phyloP scores from a whole-genome alignment of 371 early-diverging fungal species.

The Mortierella sp. region DNA sequence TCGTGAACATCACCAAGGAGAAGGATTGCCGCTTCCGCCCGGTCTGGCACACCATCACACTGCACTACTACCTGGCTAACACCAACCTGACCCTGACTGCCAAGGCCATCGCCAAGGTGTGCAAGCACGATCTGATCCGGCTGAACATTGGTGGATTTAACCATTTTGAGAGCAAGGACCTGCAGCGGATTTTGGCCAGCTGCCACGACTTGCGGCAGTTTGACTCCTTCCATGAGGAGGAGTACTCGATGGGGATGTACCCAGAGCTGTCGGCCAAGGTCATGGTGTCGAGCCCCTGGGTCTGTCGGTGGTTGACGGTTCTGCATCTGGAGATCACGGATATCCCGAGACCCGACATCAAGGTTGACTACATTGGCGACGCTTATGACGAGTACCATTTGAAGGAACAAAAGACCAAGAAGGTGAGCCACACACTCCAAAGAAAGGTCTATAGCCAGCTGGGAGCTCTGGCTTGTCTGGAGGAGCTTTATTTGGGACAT shows the following conservation, averaged over 20 bases:
- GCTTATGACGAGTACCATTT: too few relatives aligned
- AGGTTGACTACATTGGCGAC: neutral
- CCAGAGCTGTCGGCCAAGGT: neutral
- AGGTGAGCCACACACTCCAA: neutral
- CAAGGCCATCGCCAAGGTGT: neutral
- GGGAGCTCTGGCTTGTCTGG: neutral
- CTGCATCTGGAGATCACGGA: neutral
- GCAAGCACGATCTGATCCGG: neutral
- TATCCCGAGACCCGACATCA: neutral
- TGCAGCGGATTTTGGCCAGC: neutral
- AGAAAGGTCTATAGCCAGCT: neutral
- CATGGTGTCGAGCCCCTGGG: neutral
- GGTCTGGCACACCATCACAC: neutral
- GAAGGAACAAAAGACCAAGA: neutral
- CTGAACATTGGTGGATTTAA: neutral
- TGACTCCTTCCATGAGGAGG: neutral
- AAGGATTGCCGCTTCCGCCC: neutral
- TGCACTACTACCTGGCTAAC: neutral
- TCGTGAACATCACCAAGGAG: neutral
- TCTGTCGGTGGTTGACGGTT: neutral
- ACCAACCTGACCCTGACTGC: neutral
- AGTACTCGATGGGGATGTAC: neutral
- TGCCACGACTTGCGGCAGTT: neutral
- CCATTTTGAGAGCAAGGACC: neutral
- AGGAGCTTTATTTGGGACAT: neutral